A percentile compares a stretch with the other conserved stretches of the same genome.
Evolutionary conservation across 1,284 basidiomycete genomes (phyloP).

Genomic region (Sanghuangporus sanghuang): DNA sequence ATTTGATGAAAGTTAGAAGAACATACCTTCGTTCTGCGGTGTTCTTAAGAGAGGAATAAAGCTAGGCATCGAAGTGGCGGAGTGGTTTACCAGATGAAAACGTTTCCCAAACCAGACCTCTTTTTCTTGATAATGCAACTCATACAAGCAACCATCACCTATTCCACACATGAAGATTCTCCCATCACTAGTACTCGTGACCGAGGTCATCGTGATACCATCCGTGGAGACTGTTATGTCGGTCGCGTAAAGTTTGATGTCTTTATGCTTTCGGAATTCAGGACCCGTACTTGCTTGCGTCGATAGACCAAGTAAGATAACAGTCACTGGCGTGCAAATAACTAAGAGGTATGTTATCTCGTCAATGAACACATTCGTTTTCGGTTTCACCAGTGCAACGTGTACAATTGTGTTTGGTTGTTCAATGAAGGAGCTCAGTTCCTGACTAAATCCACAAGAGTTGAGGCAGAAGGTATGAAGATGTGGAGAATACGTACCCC

Average conservation of each 20-base stretch:
- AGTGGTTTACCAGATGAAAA: constrained; percentile 79
- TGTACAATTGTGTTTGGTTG: constrained; percentile 88
- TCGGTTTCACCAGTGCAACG: constrained; percentile 80
- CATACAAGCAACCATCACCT: constrained; percentile 87
- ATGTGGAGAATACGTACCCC: constrained; percentile 50
- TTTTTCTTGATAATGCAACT: constrained; percentile 87
- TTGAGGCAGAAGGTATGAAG: constrained; percentile 1
- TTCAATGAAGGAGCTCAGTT: constrained; percentile 86
- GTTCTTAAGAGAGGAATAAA: constrained; percentile 63
- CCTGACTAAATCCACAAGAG: constrained; percentile 46
- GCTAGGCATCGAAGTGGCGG: constrained; percentile 68
- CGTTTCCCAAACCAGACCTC: constrained; percentile 93
- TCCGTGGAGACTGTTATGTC: constrained; percentile 78
- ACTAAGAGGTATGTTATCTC: constrained; percentile 88
- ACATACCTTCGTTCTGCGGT: constrained; percentile 54
- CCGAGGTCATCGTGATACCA: constrained; percentile 74
- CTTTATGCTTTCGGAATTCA: constrained; percentile 48
- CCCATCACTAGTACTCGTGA: constrained; percentile 76
- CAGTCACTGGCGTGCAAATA: constrained; percentile 81
- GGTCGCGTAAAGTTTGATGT: constrained; percentile 88
- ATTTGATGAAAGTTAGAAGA: constrained; percentile 8
- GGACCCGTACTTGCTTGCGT: constrained; percentile 42
- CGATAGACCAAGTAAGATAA: constrained; percentile 85
- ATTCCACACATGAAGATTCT: constrained; percentile 89
- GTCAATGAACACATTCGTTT: constrained; percentile 84